Conservation (phyloP, 768 basidiomycete species). For the Suillus brevipes region DNA sequence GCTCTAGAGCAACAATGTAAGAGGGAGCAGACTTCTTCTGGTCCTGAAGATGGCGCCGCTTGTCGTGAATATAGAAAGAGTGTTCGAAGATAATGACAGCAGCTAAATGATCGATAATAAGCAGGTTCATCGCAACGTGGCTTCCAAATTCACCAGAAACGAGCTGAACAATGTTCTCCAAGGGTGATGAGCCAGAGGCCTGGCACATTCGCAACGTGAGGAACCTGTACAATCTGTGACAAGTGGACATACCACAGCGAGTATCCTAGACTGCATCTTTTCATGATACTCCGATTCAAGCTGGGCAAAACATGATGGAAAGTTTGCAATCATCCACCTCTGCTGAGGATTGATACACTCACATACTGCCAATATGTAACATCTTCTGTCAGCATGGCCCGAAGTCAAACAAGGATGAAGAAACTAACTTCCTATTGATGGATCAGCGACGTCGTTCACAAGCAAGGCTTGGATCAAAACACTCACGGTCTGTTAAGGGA, state of each 20-base stretch:
- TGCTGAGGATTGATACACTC: neutral
- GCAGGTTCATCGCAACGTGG: neutral
- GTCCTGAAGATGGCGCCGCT: neutral
- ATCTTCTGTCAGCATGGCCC: neutral
- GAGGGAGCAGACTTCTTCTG: neutral
- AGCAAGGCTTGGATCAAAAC: neutral
- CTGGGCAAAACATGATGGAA: neutral
- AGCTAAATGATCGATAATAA: too few relatives aligned
- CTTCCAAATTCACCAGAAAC: neutral
- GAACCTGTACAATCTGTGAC: neutral
- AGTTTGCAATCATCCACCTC: neutral
- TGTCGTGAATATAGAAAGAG: too few relatives aligned
- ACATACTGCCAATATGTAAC: neutral
- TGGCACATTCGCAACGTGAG: neutral
- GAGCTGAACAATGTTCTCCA: neutral
- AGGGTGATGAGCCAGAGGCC: neutral
- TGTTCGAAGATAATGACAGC: too few relatives aligned
- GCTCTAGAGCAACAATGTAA: neutral
- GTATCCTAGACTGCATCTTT: neutral
- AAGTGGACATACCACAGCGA: neutral
- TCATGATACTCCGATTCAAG: fast-evolving
- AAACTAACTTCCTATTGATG: neutral
- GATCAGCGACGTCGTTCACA: neutral
- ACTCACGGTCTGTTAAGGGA: neutral
- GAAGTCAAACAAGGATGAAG: neutral